A percentile compares a stretch with the other conserved stretches of the same genome.
These are phyloP conservation scores for Cryptococcus hybrid DNA, from an alignment of 1,284 basidiomycete genomes.

Conservation along the genomic window DNA sequence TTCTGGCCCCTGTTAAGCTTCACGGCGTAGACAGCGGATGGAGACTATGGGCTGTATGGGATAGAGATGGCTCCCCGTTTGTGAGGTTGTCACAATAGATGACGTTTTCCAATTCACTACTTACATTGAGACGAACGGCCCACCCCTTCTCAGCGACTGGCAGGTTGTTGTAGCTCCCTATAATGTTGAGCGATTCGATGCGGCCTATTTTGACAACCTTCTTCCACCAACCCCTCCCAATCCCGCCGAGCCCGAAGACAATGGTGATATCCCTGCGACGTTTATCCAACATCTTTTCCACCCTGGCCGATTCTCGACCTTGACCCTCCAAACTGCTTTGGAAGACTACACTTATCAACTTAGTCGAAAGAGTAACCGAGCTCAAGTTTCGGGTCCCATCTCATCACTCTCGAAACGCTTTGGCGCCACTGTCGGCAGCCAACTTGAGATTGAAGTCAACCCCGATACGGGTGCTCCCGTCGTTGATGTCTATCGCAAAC, in stretches of 20 bases:
- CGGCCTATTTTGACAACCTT: conserved; percentile 80
- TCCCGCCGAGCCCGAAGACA: conserved; percentile 33
- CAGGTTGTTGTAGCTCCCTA: conserved; percentile 20
- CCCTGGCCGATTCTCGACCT: conserved; percentile 79
- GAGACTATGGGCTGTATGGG: conserved; percentile 52
- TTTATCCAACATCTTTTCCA: conserved; percentile 79
- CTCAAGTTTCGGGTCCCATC: conserved; percentile 50
- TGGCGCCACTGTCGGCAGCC: conserved; percentile 79
- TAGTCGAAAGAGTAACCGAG: conserved; percentile 4
- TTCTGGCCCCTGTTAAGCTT: conserved; percentile 29
- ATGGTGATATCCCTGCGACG: conserved; percentile 57
- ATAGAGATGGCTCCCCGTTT: conserved; percentile 30
- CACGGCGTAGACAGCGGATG: conserved; percentile 38
- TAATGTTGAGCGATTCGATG: conserved; percentile 67
- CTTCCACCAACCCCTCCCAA: conserved; percentile 65
- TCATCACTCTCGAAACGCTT: conserved; percentile 71
- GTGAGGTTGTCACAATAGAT: conserved; percentile 32
- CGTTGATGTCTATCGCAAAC: conserved; percentile 74
- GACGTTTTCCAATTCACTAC: conserved; percentile 42
- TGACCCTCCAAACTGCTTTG: conserved; percentile 74
- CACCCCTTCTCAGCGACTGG: conserved; percentile 34
- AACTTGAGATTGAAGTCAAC: conserved; percentile 69
- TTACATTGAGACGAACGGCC: conserved; percentile 20
- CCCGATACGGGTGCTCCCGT: conserved; percentile 74
- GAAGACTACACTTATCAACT: conserved; percentile 74